Percentiles rank a stretch among this genome's conserved stretches.
Evolutionary conservation across 352 stramenopile genomes (phyloP).

Genomic region (Phytophthora constricta): DNA sequence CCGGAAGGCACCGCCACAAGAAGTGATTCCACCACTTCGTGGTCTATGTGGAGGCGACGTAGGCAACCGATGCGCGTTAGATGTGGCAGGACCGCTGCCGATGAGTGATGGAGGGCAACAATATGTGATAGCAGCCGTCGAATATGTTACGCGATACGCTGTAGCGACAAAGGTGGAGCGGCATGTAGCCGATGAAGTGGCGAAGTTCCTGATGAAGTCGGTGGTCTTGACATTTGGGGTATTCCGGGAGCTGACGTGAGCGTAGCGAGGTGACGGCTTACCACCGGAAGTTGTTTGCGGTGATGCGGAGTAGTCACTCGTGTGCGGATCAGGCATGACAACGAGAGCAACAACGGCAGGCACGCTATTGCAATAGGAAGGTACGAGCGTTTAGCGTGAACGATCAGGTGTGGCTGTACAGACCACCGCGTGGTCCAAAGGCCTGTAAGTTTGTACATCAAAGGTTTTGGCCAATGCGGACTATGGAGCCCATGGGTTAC

Average conservation of each 20-base stretch:
- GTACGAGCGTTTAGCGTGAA: background rate
- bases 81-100: constrained; percentile 9
- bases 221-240: background rate
- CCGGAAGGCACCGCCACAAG: constrained; percentile 8
- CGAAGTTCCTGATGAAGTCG: background rate
- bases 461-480: no score
- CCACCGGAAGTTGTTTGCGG: background rate
- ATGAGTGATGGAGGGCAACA: constrained; percentile 1
- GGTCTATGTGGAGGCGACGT: constrained; percentile 8
- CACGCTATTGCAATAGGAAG: background rate
- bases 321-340: background rate
- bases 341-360: background rate
- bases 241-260: background rate
- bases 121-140: constrained; percentile 10
- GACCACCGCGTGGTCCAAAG: no score
- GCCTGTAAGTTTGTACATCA: no score
- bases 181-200: background rate
- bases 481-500: no score
- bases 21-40: constrained; percentile 18
- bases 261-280: background rate
- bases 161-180: background rate
- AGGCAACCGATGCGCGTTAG: constrained; percentile 16
- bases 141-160: background rate
- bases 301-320: background rate
- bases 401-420: background rate